Conservation (phyloP, 805 yeast species). For the Ogataea corticis region DNA sequence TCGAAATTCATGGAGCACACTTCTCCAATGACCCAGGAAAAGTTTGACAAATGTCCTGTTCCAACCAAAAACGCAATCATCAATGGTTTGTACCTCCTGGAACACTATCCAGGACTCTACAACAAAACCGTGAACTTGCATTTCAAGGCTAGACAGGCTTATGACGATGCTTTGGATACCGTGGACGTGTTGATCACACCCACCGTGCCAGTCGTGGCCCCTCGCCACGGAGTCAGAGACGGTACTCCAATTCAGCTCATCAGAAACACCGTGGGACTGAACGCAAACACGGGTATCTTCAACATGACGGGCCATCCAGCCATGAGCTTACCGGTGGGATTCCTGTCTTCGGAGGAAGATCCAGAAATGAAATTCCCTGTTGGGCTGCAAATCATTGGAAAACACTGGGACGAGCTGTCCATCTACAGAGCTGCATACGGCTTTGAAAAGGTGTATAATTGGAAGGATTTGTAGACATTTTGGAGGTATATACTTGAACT, state of each 20-base stretch:
- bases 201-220: slow-evolving; percentile 32
- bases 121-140: slow-evolving; percentile 36
- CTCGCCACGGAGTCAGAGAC: slow-evolving; percentile 28
- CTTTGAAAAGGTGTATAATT: slow-evolving; percentile 35
- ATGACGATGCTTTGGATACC: slow-evolving; percentile 31
- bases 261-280: slow-evolving; percentile 35
- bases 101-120: slow-evolving; percentile 36
- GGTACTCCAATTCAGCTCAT: slow-evolving; percentile 29
- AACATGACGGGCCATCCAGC: slow-evolving; percentile 42
- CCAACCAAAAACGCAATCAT: slow-evolving; percentile 27
- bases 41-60: slow-evolving; percentile 22
- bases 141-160: slow-evolving; percentile 34
- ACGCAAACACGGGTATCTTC: slow-evolving; percentile 38
- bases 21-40: slow-evolving; percentile 21
- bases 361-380: slow-evolving; percentile 37
- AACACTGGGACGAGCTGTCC: slow-evolving; percentile 34
- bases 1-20: slow-evolving; percentile 22
- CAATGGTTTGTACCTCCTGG: slow-evolving; percentile 35
- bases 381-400: slow-evolving; percentile 38
- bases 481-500: neutral
- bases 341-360: slow-evolving; percentile 33
- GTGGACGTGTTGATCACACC: slow-evolving; percentile 39
- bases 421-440: slow-evolving; percentile 38
- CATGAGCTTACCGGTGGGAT: slow-evolving; percentile 36
- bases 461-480: slow-evolving; percentile 21